phyloP scores from a whole-genome alignment of 2,329 filamentous ascomycete species.

The Exophiala phaeomuriformis region DNA sequence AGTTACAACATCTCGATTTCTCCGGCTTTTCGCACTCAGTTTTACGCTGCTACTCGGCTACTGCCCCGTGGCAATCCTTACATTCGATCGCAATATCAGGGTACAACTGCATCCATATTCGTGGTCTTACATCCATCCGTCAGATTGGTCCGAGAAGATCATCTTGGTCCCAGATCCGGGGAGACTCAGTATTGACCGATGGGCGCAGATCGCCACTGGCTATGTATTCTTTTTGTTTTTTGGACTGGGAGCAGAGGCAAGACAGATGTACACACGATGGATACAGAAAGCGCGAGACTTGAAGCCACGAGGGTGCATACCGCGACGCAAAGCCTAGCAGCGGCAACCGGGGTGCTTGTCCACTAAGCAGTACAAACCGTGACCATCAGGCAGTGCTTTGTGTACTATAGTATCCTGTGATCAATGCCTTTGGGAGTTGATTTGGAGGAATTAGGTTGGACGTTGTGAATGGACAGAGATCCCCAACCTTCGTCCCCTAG shows the following conservation, averaged over 20 bases:
- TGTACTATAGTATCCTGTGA: too few species aligned
- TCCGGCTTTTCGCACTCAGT: slow-evolving; percentile 31
- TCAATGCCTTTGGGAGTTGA: background rate
- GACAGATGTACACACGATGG: slow-evolving; percentile 46
- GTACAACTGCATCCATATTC: slow-evolving; percentile 41
- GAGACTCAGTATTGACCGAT: slow-evolving; percentile 48
- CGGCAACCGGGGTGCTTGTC: background rate
- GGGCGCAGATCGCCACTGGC: slow-evolving; percentile 49
- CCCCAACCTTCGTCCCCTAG: background rate
- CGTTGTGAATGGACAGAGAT: too few species aligned
- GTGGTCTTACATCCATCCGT: slow-evolving; percentile 49
- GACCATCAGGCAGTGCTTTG: too few species aligned
- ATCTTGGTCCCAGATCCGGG: slow-evolving; percentile 42
- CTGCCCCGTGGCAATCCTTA: slow-evolving; percentile 48
- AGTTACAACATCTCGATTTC: slow-evolving; percentile 31
- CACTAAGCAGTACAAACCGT: too few species aligned
- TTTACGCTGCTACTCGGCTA: slow-evolving; percentile 51
- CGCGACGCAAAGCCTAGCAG: background rate
- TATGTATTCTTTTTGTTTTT: slow-evolving; percentile 57
- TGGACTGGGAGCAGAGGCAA: slow-evolving; percentile 56
- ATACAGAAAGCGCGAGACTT: slow-evolving; percentile 29
- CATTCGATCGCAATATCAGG: slow-evolving; percentile 42
- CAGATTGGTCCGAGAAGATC: slow-evolving; percentile 44
- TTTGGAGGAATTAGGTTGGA: too few species aligned
- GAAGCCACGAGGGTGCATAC: background rate